These are phyloP conservation scores for Dendrobium catenatum DNA, from an alignment of 106 monocot species.

Conservation along the genomic window DNA sequence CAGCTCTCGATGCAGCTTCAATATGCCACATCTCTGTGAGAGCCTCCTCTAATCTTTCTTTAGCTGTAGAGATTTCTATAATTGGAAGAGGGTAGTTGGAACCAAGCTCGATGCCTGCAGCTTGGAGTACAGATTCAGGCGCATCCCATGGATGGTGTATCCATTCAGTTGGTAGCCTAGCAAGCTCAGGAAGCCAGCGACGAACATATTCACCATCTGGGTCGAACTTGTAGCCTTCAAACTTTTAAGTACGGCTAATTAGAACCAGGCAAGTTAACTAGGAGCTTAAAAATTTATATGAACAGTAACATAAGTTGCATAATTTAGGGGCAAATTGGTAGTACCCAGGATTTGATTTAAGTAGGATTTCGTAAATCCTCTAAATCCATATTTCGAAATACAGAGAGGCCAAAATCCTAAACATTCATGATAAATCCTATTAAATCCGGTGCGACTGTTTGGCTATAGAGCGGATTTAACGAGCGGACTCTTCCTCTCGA, in stretches of 20 bases:
- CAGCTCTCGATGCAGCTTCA: slow-evolving; percentile 74
- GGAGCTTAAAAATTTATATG: background rate
- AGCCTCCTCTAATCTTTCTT: slow-evolving; percentile 59
- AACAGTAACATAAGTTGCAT: background rate
- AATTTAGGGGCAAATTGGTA: background rate
- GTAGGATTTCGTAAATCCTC: no score
- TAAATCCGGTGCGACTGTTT: no score
- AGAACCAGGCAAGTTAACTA: background rate
- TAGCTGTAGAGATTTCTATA: slow-evolving; percentile 63
- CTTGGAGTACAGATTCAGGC: slow-evolving; percentile 70
- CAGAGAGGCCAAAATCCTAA: no score
- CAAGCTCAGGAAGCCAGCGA: slow-evolving; percentile 92
- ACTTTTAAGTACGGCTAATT: slow-evolving; percentile 24
- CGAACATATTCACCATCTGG: slow-evolving; percentile 91
- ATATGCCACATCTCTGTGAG: slow-evolving; percentile 82
- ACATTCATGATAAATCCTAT: no score
- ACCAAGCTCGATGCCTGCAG: slow-evolving; percentile 89
- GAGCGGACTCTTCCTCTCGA: no score
- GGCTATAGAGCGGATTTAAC: no score
- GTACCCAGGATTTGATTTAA: no score
- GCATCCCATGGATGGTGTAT: slow-evolving; percentile 97
- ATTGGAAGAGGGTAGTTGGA: slow-evolving; percentile 93
- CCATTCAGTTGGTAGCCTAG: slow-evolving; percentile 87
- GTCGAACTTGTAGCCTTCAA: slow-evolving; percentile 96
- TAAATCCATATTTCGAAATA: no score